A percentile compares a stretch with the other conserved stretches of the same genome.
Evolutionary conservation across 441 rosid species (phyloP).

Genomic region (Aquilaria agallochum): DNA sequence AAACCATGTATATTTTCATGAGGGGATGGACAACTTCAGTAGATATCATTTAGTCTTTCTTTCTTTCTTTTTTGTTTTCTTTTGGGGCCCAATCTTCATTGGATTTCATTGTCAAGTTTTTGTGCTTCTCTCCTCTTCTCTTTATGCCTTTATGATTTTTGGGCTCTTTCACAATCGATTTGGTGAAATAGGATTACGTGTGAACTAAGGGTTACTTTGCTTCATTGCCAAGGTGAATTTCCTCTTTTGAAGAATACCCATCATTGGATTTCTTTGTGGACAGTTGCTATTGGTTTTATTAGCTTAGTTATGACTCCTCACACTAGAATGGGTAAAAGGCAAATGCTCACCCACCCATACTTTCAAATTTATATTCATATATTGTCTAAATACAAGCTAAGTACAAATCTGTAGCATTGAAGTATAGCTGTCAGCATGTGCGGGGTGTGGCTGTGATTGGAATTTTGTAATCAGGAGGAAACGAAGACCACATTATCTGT

Average conservation of each 20-base stretch:
- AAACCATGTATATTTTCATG: background rate
- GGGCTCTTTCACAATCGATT: slow-evolving; percentile 3
- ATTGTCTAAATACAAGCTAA: slow-evolving; percentile 1
- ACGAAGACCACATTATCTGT: background rate
- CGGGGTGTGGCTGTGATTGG: no score
- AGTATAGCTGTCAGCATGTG: background rate
- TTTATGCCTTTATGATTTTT: background rate
- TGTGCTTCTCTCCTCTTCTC: no score
- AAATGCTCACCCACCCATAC: no score
- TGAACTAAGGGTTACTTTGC: slow-evolving; percentile 7
- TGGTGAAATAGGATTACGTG: slow-evolving; percentile 9
- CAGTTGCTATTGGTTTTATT: background rate
- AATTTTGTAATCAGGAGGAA: no score
- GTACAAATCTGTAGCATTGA: background rate
- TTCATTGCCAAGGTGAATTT: slow-evolving; percentile 22
- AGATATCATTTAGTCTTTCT: background rate
- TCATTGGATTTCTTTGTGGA: background rate
- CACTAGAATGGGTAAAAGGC: no score
- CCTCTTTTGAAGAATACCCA: slow-evolving; percentile 8
- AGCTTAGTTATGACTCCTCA: background rate
- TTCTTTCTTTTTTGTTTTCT: background rate
- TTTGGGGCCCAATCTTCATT: background rate
- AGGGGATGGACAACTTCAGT: background rate
- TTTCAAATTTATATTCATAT: background rate
- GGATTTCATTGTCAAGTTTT: no score